phyloP scores from a whole-genome alignment of 2,329 filamentous ascomycete genomes.

The Penicillium sp. region DNA sequence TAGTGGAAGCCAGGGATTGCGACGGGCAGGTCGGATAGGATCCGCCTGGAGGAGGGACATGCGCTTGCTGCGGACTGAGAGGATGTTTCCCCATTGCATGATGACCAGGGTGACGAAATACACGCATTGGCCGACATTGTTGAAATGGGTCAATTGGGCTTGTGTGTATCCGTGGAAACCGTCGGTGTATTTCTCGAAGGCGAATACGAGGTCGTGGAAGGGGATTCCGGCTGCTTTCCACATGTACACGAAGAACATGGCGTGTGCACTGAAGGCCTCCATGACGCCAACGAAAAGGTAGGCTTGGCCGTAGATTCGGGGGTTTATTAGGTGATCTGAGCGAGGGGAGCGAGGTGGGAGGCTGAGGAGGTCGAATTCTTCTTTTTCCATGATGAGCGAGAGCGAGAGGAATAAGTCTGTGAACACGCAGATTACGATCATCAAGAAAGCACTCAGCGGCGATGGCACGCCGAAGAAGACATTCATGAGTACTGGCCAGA shows the following conservation, averaged over 20 bases:
- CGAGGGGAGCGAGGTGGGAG: slow-evolving; percentile 49
- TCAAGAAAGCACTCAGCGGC: slow-evolving; percentile 49
- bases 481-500: slow-evolving; percentile 53
- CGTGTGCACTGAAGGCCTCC: slow-evolving; percentile 47
- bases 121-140: slow-evolving; percentile 47
- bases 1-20: slow-evolving; percentile 48
- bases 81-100: slow-evolving; percentile 51
- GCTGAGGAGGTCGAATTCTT: slow-evolving; percentile 50
- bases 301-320: slow-evolving; percentile 48
- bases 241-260: slow-evolving; percentile 53
- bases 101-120: slow-evolving; percentile 53
- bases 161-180: slow-evolving; percentile 48
- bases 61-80: slow-evolving; percentile 48
- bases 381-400: slow-evolving; percentile 52
- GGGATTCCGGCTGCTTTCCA: slow-evolving; percentile 47
- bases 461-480: slow-evolving; percentile 53
- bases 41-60: slow-evolving; percentile 50
- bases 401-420: slow-evolving; percentile 51
- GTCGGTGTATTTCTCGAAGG: slow-evolving; percentile 45
- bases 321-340: slow-evolving; percentile 49
- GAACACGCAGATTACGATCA: slow-evolving; percentile 56
- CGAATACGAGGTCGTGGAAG: slow-evolving; percentile 45
- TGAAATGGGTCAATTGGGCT: slow-evolving; percentile 46
- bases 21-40: slow-evolving; percentile 43
- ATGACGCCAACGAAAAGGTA: slow-evolving; percentile 51